These are phyloP conservation scores for Durotheca rogersii DNA, from an alignment of 495 filamentous ascomycete species.

Conservation along the genomic window DNA sequence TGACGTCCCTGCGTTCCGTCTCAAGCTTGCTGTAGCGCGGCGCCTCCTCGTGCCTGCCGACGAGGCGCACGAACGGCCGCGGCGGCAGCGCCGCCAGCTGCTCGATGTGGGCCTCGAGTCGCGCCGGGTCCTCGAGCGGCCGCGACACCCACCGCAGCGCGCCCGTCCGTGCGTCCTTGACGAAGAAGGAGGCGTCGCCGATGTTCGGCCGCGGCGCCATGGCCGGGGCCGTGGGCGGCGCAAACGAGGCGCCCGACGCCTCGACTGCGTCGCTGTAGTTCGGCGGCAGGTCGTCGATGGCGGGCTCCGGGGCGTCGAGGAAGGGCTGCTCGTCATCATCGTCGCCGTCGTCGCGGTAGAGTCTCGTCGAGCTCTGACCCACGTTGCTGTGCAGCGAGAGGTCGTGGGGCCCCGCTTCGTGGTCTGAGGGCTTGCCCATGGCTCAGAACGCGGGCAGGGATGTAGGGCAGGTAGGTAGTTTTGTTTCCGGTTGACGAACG, in stretches of 20 bases:
- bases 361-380: conserved; percentile 20
- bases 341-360: conserved; percentile 18
- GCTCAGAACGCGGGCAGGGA: neutral
- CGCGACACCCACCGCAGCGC: conserved; percentile 40
- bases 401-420: conserved; percentile 15
- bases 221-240: conserved; percentile 8
- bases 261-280: conserved; percentile 25
- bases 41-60: conserved; percentile 53
- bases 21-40: conserved; percentile 53
- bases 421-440: conserved; percentile 18
- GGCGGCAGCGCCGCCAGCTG: conserved; percentile 46
- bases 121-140: conserved; percentile 44
- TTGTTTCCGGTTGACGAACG: neutral
- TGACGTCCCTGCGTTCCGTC: conserved; percentile 85
- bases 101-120: conserved; percentile 47
- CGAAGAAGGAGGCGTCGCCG: conserved; percentile 15
- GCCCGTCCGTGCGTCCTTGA: conserved; percentile 32
- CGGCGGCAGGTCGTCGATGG: conserved; percentile 31
- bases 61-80: conserved; percentile 47
- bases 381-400: conserved; percentile 30
- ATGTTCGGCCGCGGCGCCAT: conserved; percentile 7
- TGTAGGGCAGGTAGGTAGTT: neutral
- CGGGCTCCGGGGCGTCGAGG: conserved; percentile 23
- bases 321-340: conserved; percentile 23
- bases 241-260: conserved; percentile 20